Evolutionary conservation across 768 basidiomycete genomes (phyloP), one percentile per base, ranked within the genome.

Genomic region (Leccinum truebloodii): DNA sequence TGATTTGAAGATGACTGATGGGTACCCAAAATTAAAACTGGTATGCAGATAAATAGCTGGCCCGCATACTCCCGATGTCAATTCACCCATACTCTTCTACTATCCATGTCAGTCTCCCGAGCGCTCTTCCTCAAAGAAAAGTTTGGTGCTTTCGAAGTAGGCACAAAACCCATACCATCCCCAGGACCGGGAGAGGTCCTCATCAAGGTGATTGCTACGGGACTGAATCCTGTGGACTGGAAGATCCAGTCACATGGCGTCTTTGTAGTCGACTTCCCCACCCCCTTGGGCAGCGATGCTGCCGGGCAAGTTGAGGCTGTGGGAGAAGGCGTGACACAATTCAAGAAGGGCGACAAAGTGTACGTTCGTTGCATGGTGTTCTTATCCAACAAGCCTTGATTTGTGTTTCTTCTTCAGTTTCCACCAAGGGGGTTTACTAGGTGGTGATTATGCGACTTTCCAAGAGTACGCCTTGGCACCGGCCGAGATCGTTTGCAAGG

Each of bases 161-260:
- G 61, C 50, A 52, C 60, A 68, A 48, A 52, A 37, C 58, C 12
- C 3, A 30, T 39, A 0, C 63, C 64, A 8, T n/a, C 48, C 20
- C 81, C 82, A 0, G 77, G 78, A 0, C 72, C 76, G 1, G 77
- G 77, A 26, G 79, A 83, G 55, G 55, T 83, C 35, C 73, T 83
- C 50, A 70, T 83, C 63, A 79, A 77, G 63, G 67, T 80, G 35
- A 58, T 72, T 35, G 67, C 82, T 2, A 72, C 78, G 0, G 76
- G 72, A 9, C 61, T 83, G 22, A 82, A 83, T 61, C 83, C 83
- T 5, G 63, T 76, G 9, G 82, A 85, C 57, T 71, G 71, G 71
- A 73, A 67, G 54, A 63, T 71, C 8, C 71, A 64, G 55, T 24
- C 49, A 4, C 20, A 41, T 2, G 59, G 63, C 5, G 0, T 52